These are phyloP conservation scores for Lactifluus rugatus DNA, from an alignment of 768 basidiomycete species.

Conservation along the genomic window DNA sequence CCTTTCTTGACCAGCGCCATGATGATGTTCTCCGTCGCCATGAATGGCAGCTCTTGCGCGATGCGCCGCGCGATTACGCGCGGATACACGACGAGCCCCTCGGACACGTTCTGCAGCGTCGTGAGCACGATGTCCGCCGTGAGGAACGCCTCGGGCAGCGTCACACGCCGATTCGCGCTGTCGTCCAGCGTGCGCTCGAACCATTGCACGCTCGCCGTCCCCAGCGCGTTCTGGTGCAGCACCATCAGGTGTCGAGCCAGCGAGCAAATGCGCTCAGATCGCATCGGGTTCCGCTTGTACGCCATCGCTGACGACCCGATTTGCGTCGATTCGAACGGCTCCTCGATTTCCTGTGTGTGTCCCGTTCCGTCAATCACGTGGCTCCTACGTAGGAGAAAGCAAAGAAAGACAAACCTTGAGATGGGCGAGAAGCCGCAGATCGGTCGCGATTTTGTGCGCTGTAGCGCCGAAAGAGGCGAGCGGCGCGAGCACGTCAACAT, in stretches of 20 bases:
- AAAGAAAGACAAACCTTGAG: conserved; percentile 50
- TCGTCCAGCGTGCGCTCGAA: conserved; percentile 98
- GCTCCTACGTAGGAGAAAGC: too few species aligned
- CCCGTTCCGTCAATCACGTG: too few species aligned
- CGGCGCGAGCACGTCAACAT: conserved; percentile 84
- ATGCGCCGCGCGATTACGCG: conserved; percentile 90
- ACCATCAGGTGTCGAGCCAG: conserved; percentile 94
- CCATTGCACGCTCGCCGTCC: conserved; percentile 95
- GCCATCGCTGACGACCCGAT: conserved; percentile 98
- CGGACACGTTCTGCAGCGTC: conserved; percentile 92
- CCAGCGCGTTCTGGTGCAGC: conserved; percentile 90
- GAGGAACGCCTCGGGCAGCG: conserved; percentile 93
- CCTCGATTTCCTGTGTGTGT: conserved; percentile 83
- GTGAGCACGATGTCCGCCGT: conserved; percentile 95
- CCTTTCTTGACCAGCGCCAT: conserved; percentile 96
- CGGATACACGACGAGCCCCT: conserved; percentile 99
- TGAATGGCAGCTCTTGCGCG: conserved; percentile 93
- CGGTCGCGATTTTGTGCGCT: conserved; percentile 96
- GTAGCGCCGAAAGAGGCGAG: conserved; percentile 87
- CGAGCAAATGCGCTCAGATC: conserved; percentile 94
- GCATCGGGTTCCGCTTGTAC: conserved; percentile 99
- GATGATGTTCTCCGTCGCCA: conserved; percentile 99
- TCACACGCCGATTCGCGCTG: conserved; percentile 93
- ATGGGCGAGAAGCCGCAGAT: conserved; percentile 88
- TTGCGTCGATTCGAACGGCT: conserved; percentile 97